Percentiles rank a stretch among this genome's conserved stretches.
These are phyloP conservation scores for Nicotiana tomentosiformis DNA, from an alignment of 257 asterid genomes.

Conservation along the genomic window DNA sequence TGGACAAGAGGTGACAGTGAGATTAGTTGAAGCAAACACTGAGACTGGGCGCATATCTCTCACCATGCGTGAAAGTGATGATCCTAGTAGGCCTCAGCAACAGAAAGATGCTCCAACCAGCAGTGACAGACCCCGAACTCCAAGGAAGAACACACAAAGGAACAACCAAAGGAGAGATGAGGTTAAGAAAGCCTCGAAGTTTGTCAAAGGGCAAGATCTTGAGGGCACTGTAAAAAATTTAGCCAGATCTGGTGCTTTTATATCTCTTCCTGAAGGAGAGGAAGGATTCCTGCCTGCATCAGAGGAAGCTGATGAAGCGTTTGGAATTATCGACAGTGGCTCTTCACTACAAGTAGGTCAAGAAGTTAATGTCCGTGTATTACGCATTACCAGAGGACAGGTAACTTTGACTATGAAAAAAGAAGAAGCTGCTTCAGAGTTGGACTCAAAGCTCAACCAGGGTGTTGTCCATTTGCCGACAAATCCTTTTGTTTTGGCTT, in stretches of 20 bases:
- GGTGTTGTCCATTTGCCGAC: constrained; percentile 64
- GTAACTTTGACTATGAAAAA: constrained; percentile 88
- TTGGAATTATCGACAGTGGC: constrained; percentile 53
- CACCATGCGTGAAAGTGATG: constrained; percentile 73
- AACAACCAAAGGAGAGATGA: constrained; percentile 53
- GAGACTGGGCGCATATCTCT: constrained; percentile 84
- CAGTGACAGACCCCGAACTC: constrained; percentile 54
- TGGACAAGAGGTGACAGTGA: constrained; percentile 95
- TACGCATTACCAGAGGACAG: constrained; percentile 73
- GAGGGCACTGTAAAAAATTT: constrained; percentile 81
- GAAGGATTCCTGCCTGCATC: constrained; percentile 87
- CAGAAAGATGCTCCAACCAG: constrained; percentile 39
- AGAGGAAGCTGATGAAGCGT: constrained; percentile 68
- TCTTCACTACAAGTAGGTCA: constrained; percentile 78
- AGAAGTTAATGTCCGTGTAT: constrained; percentile 80
- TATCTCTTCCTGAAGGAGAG: constrained; percentile 93
- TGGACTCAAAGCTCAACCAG: constrained; percentile 50
- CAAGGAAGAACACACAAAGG: constrained; percentile 45
- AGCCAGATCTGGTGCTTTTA: constrained; percentile 76
- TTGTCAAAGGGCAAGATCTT: constrained; percentile 74
- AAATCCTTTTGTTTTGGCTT: constrained; percentile 81
- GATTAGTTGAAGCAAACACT: constrained; percentile 65
- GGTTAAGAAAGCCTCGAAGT: constrained; percentile 51
- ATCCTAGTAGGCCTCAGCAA: constrained; percentile 37
- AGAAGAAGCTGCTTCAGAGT: constrained; percentile 47